A percentile compares a stretch with the other conserved stretches of the same genome.
Evolutionary conservation across 345 rosid genomes (phyloP).

Genomic region (Eucalyptus pauciflora): DNA sequence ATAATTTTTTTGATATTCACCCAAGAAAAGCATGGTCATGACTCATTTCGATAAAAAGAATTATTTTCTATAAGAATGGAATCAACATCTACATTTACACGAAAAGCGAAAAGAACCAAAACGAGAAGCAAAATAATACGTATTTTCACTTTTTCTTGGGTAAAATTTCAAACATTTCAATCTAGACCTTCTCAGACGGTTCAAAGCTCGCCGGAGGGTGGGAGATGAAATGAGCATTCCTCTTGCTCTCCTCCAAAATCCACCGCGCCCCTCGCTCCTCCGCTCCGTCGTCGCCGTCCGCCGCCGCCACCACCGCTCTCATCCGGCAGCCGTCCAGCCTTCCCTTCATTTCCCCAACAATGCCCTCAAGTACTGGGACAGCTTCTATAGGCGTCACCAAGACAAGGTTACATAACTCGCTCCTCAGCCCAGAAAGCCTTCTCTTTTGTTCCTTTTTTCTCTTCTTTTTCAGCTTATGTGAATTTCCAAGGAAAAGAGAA

Average conservation of each 20-base stretch:
- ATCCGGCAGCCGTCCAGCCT: background rate
- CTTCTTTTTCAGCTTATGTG: background rate
- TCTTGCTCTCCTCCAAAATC: background rate
- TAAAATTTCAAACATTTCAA: background rate
- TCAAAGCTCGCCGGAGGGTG: background rate
- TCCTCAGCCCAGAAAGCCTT: background rate
- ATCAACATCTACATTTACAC: background rate
- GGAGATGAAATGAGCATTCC: background rate
- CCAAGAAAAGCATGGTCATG: background rate
- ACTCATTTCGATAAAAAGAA: too few relatives aligned
- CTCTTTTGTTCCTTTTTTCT: background rate
- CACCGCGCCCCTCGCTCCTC: background rate
- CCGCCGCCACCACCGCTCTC: background rate
- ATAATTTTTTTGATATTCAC: too few relatives aligned
- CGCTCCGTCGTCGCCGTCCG: background rate
- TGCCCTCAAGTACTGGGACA: conserved; percentile 41
- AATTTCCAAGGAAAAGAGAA: background rate
- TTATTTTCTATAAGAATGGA: too few relatives aligned
- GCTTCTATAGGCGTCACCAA: conserved; percentile 41
- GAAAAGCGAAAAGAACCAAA: background rate
- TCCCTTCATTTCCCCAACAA: conserved; percentile 13
- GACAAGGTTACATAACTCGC: conserved; percentile 11
- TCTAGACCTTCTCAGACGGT: background rate
- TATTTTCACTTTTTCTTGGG: background rate
- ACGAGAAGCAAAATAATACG: background rate